These are phyloP conservation scores for Mycena rosella DNA, from an alignment of 768 basidiomycete genomes.

Conservation along the genomic window DNA sequence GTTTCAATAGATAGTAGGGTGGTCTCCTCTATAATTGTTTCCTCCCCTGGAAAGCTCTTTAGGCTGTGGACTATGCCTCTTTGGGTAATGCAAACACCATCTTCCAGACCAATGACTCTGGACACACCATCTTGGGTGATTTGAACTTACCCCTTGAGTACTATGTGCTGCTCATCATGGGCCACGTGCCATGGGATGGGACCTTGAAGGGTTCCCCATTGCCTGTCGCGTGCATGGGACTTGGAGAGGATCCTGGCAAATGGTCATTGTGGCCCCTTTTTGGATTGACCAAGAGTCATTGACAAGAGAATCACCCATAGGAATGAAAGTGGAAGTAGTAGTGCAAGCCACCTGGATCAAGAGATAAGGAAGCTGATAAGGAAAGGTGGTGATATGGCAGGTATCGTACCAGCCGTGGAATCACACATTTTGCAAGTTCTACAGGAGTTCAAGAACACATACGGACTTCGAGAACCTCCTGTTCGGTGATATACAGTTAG, in stretches of 20 bases:
- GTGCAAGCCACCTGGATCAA: too few relatives aligned
- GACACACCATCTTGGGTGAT: not conserved
- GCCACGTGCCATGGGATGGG: constrained; percentile 1
- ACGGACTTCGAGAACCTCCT: too few relatives aligned
- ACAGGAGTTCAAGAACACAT: too few relatives aligned
- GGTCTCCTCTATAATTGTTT: constrained; percentile 9
- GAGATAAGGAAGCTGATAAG: too few relatives aligned
- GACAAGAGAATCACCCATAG: constrained; percentile 14
- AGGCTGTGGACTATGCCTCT: constrained; percentile 7
- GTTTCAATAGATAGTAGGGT: not conserved
- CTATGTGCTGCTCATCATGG: constrained; percentile 1
- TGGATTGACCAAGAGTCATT: constrained; percentile 6
- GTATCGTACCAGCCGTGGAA: too few relatives aligned
- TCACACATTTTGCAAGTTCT: too few relatives aligned
- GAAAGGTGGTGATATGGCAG: too few relatives aligned
- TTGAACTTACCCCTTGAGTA: constrained; percentile 2
- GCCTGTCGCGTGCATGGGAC: not conserved
- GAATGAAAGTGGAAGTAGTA: too few relatives aligned
- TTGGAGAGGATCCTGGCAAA: constrained; percentile 16
- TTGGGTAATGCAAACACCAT: not conserved
- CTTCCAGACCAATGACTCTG: not conserved
- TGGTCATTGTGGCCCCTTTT: not conserved
- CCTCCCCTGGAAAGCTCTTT: not conserved
- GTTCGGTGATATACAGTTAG: too few relatives aligned
- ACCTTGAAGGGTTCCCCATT: not conserved